These are phyloP conservation scores for Diaporthe sp. DNA, from an alignment of 2,329 filamentous ascomycete genomes.

Conservation along the genomic window DNA sequence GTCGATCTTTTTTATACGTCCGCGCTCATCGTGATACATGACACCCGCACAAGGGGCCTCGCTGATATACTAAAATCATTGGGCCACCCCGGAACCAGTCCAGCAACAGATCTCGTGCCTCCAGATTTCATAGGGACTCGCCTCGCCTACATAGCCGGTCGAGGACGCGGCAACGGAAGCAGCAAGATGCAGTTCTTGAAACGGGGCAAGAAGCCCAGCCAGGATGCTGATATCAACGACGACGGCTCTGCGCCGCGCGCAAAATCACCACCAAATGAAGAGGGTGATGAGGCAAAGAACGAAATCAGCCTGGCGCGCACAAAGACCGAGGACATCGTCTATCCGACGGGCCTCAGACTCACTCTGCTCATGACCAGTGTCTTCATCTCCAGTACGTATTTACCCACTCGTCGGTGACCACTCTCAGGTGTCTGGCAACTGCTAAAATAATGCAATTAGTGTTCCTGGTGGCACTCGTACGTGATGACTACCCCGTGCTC, in stretches of 20 bases:
- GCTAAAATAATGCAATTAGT: constrained; percentile 35
- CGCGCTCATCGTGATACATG: background rate
- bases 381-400: constrained; percentile 42
- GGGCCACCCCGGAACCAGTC: background rate
- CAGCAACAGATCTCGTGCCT: background rate
- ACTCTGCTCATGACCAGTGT: constrained; percentile 46
- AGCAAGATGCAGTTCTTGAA: constrained; percentile 31
- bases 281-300: constrained; percentile 24
- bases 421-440: background rate
- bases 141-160: background rate
- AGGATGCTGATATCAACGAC: constrained; percentile 2
- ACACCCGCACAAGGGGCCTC: background rate
- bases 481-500: background rate
- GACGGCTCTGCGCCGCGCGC: constrained; percentile 10
- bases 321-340: constrained; percentile 43
- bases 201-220: constrained; percentile 30
- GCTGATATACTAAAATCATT: background rate
- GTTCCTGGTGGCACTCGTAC: constrained; percentile 50
- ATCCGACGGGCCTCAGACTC: constrained; percentile 47
- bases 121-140: too few relatives aligned
- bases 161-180: background rate
- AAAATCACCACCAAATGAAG: background rate
- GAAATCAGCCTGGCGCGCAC: constrained; percentile 36
- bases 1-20: background rate
- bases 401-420: background rate